Conservation (phyloP, 805 yeast species). For the Ogataea chonburiensis region DNA sequence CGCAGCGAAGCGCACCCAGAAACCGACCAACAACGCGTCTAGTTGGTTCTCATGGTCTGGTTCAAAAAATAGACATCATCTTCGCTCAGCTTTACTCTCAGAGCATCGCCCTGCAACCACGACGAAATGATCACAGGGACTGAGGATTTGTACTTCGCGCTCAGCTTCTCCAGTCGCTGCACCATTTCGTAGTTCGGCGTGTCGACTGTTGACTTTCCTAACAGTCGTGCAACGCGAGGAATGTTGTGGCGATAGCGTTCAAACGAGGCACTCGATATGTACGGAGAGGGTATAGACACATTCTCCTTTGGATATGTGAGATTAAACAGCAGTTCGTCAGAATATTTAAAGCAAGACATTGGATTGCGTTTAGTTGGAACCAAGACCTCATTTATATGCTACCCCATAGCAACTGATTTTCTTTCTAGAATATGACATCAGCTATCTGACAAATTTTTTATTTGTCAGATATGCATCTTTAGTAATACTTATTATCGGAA, state of each 20-base stretch:
- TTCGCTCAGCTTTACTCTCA: conserved; percentile 14
- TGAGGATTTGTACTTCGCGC: conserved; percentile 24
- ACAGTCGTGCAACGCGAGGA: conserved; percentile 16
- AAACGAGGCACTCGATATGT: conserved; percentile 25
- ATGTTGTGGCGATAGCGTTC: conserved; percentile 24
- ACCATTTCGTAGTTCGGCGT: conserved; percentile 19
- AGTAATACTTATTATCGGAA: too few relatives aligned
- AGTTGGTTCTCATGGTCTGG: conserved; percentile 11
- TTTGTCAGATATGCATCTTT: too few relatives aligned
- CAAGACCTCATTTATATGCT: too few relatives aligned
- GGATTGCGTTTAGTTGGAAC: too few relatives aligned
- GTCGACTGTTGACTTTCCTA: conserved; percentile 3
- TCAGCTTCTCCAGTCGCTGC: conserved; percentile 22
- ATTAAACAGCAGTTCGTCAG: conserved; percentile 17
- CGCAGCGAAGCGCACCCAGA: neutral
- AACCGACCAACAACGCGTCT: too few relatives aligned
- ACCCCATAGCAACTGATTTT: too few relatives aligned
- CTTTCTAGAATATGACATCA: too few relatives aligned
- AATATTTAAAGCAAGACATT: conserved; percentile 1
- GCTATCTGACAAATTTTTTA: too few relatives aligned
- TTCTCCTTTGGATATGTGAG: conserved; percentile 1
- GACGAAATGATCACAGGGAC: conserved; percentile 26
- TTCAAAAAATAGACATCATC: conserved; percentile 20
- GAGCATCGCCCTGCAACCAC: conserved; percentile 14
- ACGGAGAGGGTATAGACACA: neutral